Percentiles rank a stretch among this genome's conserved stretches.
phyloP scores from a whole-genome alignment of 768 basidiomycete species.

The Glaciozyma martinii region DNA sequence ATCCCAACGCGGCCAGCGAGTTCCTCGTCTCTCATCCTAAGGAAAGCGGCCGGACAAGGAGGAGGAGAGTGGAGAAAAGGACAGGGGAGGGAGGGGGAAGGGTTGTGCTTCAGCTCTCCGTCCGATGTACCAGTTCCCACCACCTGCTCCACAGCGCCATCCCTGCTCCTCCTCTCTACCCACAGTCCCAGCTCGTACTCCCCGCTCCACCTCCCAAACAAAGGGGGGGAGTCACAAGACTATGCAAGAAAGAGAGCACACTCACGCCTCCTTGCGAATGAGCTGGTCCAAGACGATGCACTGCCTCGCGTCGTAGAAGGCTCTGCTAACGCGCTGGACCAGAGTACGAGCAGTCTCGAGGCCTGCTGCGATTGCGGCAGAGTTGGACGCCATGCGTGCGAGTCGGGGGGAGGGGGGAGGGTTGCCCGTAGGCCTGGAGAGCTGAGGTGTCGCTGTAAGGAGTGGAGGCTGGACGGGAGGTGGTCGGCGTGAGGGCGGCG shows the following conservation, averaged over 20 bases:
- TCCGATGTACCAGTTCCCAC: background rate
- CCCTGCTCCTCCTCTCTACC: background rate
- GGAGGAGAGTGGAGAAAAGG: background rate
- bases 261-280: conserved; percentile 88
- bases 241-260: conserved; percentile 32
- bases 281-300: conserved; percentile 91
- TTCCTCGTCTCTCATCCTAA: conserved; percentile 85
- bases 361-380: conserved; percentile 39
- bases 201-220: background rate
- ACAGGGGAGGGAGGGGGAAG: background rate
- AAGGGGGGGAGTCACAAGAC: background rate
- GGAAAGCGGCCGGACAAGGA: conserved; percentile 3
- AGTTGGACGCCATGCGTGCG: too few relatives aligned
- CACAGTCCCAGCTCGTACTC: background rate
- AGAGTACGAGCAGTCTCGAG: conserved; percentile 73
- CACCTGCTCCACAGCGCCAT: background rate
- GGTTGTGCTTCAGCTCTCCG: background rate
- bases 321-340: conserved; percentile 83
- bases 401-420: too few relatives aligned
- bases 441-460: too few relatives aligned
- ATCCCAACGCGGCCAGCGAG: conserved; percentile 82
- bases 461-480: too few relatives aligned
- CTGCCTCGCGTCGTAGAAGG: conserved; percentile 88
- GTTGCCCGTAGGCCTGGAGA: too few relatives aligned
- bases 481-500: too few relatives aligned